phyloP scores from a whole-genome alignment of 2,329 filamentous ascomycete genomes.

The Fusarium drepaniforme region DNA sequence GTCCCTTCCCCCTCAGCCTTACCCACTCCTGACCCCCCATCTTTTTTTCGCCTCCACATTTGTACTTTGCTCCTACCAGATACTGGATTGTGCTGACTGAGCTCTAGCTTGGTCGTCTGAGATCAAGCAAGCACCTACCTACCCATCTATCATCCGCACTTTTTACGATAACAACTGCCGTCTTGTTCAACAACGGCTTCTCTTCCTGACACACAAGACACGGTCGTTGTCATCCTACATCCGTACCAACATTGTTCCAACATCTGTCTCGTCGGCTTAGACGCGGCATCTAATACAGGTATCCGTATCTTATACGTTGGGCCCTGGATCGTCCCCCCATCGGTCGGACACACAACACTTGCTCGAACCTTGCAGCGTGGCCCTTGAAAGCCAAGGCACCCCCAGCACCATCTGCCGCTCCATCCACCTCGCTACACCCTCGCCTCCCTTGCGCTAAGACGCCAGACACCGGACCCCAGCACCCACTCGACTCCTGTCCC shows the following conservation, averaged over 20 bases:
- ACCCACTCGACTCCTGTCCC: conserved; percentile 11
- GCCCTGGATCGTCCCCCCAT: neutral
- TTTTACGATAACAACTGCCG: conserved; percentile 6
- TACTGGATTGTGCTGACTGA: conserved; percentile 24
- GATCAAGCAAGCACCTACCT: neutral
- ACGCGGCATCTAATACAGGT: neutral
- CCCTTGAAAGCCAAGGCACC: conserved; percentile 12
- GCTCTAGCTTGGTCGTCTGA: neutral
- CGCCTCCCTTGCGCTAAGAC: conserved; percentile 23
- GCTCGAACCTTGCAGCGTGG: conserved; percentile 6
- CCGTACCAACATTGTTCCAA: neutral
- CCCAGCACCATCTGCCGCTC: conserved; percentile 2
- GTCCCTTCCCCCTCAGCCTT: conserved; percentile 29
- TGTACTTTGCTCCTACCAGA: conserved; percentile 16
- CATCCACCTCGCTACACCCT: conserved; percentile 12
- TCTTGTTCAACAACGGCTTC: neutral
- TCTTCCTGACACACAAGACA: neutral
- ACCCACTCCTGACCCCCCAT: conserved; percentile 27
- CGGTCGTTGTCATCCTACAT: neutral
- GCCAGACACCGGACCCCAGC: conserved; percentile 16
- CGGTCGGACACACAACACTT: neutral
- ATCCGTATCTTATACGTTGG: neutral
- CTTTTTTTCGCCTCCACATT: conserved; percentile 33
- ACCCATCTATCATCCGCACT: neutral
- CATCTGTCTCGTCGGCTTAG: neutral